phyloP scores from a whole-genome alignment of 2,329 filamentous ascomycete genomes.

The Verticillium isaacii region DNA sequence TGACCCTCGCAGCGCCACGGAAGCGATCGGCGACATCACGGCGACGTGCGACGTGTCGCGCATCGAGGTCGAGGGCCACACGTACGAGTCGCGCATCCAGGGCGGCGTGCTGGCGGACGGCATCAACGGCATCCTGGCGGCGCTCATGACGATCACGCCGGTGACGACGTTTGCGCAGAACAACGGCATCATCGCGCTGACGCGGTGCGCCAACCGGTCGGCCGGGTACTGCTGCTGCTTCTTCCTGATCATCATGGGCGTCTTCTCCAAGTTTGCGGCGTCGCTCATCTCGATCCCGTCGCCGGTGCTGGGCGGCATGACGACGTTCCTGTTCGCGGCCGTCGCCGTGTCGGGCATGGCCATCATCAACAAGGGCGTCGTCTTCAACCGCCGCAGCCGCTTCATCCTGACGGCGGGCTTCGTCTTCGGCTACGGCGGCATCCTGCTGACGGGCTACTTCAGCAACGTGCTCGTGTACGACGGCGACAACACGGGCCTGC shows the following conservation, averaged over 20 bases:
- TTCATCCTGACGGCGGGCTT: conserved; percentile 77
- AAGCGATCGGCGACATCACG: conserved; percentile 76
- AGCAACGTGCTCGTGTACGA: conserved; percentile 66
- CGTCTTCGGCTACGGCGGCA: conserved; percentile 68
- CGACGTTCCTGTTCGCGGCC: conserved; percentile 74
- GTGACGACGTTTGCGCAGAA: conserved; percentile 81
- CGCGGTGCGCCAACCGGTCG: conserved; percentile 73
- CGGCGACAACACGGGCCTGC: conserved; percentile 61
- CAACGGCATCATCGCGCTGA: conserved; percentile 79
- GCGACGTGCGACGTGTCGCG: conserved; percentile 77
- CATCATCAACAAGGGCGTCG: conserved; percentile 64
- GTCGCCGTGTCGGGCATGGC: conserved; percentile 74
- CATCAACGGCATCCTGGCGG: conserved; percentile 68
- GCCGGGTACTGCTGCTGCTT: conserved; percentile 75
- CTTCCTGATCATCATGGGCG: conserved; percentile 74
- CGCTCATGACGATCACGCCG: conserved; percentile 73
- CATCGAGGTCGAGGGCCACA: conserved; percentile 65
- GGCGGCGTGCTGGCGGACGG: conserved; percentile 76
- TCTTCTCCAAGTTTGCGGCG: conserved; percentile 80
- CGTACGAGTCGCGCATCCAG: conserved; percentile 74
- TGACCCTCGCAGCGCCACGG: conserved; percentile 48
- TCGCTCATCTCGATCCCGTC: conserved; percentile 71
- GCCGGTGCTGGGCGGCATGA: conserved; percentile 63
- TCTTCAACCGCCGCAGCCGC: conserved; percentile 73
- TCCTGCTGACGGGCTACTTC: conserved; percentile 64